Evolutionary conservation across 108 stramenopile species (phyloP), one percentile per base, ranked within the genome.

Genomic region (Epipyxis sp.): DNA sequence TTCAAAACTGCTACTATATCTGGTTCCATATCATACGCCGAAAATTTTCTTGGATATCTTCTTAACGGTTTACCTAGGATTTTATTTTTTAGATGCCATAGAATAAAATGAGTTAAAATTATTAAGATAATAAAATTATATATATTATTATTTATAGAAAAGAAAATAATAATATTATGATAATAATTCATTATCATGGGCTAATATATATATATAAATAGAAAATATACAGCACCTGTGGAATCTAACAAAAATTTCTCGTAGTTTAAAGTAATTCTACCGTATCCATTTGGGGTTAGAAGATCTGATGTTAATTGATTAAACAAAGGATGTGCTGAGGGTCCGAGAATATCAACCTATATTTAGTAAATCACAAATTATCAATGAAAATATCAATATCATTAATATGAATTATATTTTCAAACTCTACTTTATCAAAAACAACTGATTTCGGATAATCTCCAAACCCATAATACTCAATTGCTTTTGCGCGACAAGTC

Each of bases 211-310:
- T n/a, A n/a, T n/a, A n/a, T n/a, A n/a, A n/a, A n/a, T n/a, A n/a
- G n/a, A n/a, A n/a, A n/a, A n/a, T n/a, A n/a, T n/a, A n/a, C n/a
- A n/a, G n/a, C n/a, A 57, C 54, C 54, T 57, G 84, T 50, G 3
- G 42, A 30, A 59, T 84, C 86, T 45, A 86, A 80, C 0, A 86
- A 76, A 71, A 86, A 86, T 44, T 86, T 86, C 59, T 86, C 86
- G 37, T 71, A 86, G 84, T 86, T 86, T 0, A 86, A 59, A 1
- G 86, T 83, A 13, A 86, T 69, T 0, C 86, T 78, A 59, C 69
- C 80, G 69, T 85, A 81, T 40, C 82, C 84, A 82, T 86, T 86
- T 2, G 86, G 86, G 44, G 85, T 85, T 80, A 76, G 79, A 29
- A 80, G 39, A 42, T 37, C 69, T 41, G n/a, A 37, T 1, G 69